phyloP scores from a whole-genome alignment of 148 eudicot genomes.

The Chenopodium quinoa region DNA sequence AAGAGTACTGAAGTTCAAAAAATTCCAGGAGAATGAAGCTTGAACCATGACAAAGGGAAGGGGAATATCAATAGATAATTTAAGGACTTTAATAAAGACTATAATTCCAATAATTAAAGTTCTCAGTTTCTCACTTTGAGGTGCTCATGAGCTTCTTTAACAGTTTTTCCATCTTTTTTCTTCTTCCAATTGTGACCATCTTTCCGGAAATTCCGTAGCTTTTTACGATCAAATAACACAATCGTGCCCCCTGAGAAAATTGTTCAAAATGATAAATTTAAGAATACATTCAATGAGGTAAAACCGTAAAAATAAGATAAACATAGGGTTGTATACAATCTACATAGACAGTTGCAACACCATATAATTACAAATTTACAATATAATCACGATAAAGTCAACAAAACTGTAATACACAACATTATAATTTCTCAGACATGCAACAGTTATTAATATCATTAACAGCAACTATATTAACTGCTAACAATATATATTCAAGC shows the following conservation, averaged over 20 bases:
- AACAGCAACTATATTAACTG: neutral
- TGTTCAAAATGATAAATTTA: constrained; percentile 5
- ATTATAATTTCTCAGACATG: neutral
- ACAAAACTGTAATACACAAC: neutral
- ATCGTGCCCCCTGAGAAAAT: constrained; percentile 66
- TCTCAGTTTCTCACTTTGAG: constrained; percentile 75
- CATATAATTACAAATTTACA: neutral
- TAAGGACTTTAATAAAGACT: neutral
- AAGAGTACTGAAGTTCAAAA: too few species aligned
- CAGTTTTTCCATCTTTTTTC: constrained; percentile 91
- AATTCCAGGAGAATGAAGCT: neutral
- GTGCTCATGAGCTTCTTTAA: constrained; percentile 98
- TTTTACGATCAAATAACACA: constrained; percentile 86
- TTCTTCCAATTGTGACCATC: constrained; percentile 98
- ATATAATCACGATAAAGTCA: neutral
- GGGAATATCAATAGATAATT: neutral
- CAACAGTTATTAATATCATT: neutral
- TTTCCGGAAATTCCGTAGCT: constrained; percentile 85
- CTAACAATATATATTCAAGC: neutral
- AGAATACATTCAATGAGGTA: neutral
- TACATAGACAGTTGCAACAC: neutral
- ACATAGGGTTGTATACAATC: neutral
- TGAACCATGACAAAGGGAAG: neutral
- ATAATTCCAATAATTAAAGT: constrained; percentile 15
- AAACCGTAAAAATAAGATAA: neutral